Conservation (phyloP, 805 yeast species). For the Metschnikowia bowlesiae region DNA sequence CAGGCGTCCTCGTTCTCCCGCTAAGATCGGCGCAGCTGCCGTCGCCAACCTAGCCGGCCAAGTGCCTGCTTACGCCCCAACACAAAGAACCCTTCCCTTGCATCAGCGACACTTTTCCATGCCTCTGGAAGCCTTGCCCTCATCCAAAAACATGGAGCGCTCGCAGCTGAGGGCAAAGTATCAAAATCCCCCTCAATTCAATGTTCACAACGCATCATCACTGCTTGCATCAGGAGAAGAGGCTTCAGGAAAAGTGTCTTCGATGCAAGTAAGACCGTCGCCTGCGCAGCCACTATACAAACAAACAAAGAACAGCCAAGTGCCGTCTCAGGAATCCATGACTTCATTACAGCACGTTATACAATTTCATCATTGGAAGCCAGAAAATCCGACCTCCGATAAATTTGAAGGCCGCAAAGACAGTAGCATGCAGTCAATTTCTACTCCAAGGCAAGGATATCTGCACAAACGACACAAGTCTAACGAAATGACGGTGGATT, state of each 20-base stretch:
- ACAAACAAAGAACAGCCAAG: conserved; percentile 26
- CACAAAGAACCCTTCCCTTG: conserved; percentile 16
- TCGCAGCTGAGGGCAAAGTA: not conserved
- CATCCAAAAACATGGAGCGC: conserved; percentile 2
- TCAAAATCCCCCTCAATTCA: conserved; percentile 1
- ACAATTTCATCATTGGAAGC: conserved; percentile 58
- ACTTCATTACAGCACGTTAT: conserved; percentile 47
- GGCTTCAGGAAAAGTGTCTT: conserved; percentile 24
- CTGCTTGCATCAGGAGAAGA: not conserved
- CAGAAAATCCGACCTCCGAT: conserved; percentile 28
- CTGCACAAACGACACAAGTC: conserved; percentile 37
- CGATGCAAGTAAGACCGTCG: conserved; percentile 39
- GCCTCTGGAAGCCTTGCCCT: conserved; percentile 27
- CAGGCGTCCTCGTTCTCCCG: conserved; percentile 58
- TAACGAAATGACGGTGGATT: conserved; percentile 27
- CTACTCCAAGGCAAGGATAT: conserved; percentile 1
- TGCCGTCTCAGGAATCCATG: conserved; percentile 41
- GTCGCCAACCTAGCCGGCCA: conserved; percentile 48
- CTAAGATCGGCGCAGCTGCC: conserved; percentile 69
- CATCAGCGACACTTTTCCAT: conserved; percentile 43
- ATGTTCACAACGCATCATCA: not conserved
- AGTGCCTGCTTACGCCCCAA: conserved; percentile 28
- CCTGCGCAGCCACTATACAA: conserved; percentile 40
- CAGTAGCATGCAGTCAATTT: not conserved
- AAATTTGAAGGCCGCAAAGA: conserved; percentile 5